A percentile compares a stretch with the other conserved stretches of the same genome.
phyloP scores from a whole-genome alignment of 2,329 filamentous ascomycete genomes.

The Coniochaeta prunicola region DNA sequence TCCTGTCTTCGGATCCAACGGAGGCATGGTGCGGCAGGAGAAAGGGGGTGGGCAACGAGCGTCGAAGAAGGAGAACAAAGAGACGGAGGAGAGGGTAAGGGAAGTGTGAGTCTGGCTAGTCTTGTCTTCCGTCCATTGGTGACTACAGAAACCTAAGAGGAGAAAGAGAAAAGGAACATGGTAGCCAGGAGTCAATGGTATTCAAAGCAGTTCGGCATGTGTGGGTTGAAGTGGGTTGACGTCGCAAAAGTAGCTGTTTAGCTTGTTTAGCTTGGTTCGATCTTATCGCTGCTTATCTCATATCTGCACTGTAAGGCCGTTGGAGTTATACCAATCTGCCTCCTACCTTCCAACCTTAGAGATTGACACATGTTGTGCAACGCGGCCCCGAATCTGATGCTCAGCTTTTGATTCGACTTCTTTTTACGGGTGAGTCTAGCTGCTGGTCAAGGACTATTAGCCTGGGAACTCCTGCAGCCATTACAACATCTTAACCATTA shows the following conservation, averaged over 20 bases:
- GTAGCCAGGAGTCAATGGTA: neutral
- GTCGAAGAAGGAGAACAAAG: conserved; percentile 3
- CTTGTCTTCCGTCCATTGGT: conserved; percentile 1
- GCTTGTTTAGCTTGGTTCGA: neutral
- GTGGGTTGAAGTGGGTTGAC: neutral
- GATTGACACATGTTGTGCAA: neutral
- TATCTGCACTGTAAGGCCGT: neutral
- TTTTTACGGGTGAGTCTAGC: neutral
- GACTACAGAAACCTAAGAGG: neutral
- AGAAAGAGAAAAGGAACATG: neutral
- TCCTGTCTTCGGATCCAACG: conserved; percentile 17
- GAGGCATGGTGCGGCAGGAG: conserved; percentile 9
- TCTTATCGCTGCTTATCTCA: neutral
- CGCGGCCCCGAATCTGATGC: neutral
- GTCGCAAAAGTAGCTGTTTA: neutral
- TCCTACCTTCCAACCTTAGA: too few species aligned
- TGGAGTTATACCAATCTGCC: too few species aligned
- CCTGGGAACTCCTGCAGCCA: neutral
- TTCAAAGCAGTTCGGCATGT: neutral
- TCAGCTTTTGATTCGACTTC: neutral
- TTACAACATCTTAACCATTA: neutral
- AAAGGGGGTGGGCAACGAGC: neutral
- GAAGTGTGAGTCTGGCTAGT: neutral
- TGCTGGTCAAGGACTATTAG: neutral
- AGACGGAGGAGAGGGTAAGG: neutral